Percentiles rank a stretch among this genome's conserved stretches.
Evolutionary conservation across 2,329 filamentous ascomycete genomes (phyloP).

Genomic region (Alternaria gansuensis): DNA sequence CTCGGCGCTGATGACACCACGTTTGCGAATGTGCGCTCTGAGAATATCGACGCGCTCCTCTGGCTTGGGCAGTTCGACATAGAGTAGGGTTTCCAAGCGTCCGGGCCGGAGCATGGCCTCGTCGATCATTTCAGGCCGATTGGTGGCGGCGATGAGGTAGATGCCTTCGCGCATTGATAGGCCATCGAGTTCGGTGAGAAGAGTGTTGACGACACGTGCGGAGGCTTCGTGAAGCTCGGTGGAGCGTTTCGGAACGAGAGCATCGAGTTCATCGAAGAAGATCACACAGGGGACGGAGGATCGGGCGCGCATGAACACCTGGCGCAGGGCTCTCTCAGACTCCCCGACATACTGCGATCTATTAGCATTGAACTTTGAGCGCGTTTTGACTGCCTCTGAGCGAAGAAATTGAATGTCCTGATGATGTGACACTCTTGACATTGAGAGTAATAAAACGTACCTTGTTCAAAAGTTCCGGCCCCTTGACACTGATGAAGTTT

Average conservation of each 20-base stretch:
- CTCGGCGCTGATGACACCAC: conserved; percentile 62
- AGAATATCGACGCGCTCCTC: conserved; percentile 88
- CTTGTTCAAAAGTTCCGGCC: conserved; percentile 95
- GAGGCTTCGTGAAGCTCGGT: conserved; percentile 80
- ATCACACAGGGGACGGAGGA: conserved; percentile 90
- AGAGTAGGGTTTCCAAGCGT: conserved; percentile 85
- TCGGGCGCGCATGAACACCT: conserved; percentile 88
- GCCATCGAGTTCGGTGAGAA: conserved; percentile 93
- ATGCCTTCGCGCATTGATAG: conserved; percentile 81
- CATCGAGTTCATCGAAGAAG: conserved; percentile 98
- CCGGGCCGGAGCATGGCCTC: conserved; percentile 93
- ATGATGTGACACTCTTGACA: no score
- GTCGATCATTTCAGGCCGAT: conserved; percentile 95
- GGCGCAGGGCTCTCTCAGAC: conserved; percentile 89
- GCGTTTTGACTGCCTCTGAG: no score
- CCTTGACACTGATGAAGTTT: conserved; percentile 98
- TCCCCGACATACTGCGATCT: conserved; percentile 81
- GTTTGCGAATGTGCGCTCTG: conserved; percentile 64
- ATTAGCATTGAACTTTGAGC: conserved; percentile 12
- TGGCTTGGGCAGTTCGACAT: conserved; percentile 82
- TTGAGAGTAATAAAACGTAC: conserved; percentile 29
- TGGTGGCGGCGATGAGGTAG: conserved; percentile 94
- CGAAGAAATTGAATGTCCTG: no score
- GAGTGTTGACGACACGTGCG: conserved; percentile 89
- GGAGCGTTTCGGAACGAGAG: conserved; percentile 84